Percentiles rank a stretch among this genome's conserved stretches.
phyloP scores from a whole-genome alignment of 164 flowering plant species.

The Stephania japonica region DNA sequence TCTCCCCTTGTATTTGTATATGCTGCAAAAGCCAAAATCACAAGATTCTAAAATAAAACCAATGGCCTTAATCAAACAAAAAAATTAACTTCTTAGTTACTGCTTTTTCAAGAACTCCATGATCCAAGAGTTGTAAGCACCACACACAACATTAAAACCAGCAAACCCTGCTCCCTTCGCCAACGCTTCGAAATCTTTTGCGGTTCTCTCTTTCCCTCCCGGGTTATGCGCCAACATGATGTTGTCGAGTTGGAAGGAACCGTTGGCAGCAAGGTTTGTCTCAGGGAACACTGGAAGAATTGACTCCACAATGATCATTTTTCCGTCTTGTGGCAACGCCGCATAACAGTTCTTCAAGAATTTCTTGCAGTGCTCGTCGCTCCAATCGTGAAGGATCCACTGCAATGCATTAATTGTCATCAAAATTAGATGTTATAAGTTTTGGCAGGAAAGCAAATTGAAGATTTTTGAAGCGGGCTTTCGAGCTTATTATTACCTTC shows the following conservation, averaged over 20 bases:
- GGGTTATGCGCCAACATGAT: slow-evolving; percentile 84
- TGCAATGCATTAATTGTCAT: slow-evolving; percentile 16
- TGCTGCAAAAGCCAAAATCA: background rate
- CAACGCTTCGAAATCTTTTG: slow-evolving; percentile 56
- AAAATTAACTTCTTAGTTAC: background rate
- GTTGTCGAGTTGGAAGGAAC: slow-evolving; percentile 40
- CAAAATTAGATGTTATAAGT: too few relatives aligned
- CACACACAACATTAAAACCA: slow-evolving; percentile 34
- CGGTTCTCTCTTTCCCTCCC: slow-evolving; percentile 82
- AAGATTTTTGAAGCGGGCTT: background rate
- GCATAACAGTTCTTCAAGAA: slow-evolving; percentile 67
- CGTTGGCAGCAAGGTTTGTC: slow-evolving; percentile 31
- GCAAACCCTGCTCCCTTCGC: slow-evolving; percentile 65
- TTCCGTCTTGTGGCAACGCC: slow-evolving; percentile 63
- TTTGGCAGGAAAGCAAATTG: too few relatives aligned
- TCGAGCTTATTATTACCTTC: slow-evolving; percentile 45
- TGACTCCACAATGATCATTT: slow-evolving; percentile 61
- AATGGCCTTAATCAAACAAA: background rate
- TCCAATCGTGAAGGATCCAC: slow-evolving; percentile 95
- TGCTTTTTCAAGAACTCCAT: slow-evolving; percentile 61
- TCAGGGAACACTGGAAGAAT: slow-evolving; percentile 57
- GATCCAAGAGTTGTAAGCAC: slow-evolving; percentile 49
- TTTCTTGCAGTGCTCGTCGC: slow-evolving; percentile 69
- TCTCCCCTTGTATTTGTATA: background rate
- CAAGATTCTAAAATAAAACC: background rate